phyloP scores from a whole-genome alignment of 208 protist genomes.

The Crithidia acanthocephali region DNA sequence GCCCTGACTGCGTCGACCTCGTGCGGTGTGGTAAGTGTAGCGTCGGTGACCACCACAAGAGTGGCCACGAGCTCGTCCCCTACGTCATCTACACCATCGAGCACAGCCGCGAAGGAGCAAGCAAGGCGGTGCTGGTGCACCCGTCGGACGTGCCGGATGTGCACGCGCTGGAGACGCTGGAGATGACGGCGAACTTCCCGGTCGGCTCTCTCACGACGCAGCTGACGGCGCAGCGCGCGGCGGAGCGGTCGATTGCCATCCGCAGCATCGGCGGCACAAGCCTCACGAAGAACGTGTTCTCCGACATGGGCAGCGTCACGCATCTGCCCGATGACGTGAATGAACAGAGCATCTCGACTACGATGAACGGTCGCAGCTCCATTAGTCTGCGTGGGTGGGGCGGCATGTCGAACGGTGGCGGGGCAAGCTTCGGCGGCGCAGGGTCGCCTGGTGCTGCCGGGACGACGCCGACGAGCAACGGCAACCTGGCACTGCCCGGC shows the following conservation, averaged over 20 bases:
- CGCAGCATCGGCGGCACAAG: slow-evolving; percentile 25
- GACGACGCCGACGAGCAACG: not conserved
- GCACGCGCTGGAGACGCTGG: slow-evolving; percentile 75
- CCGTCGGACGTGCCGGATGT: slow-evolving; percentile 54
- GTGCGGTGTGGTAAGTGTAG: slow-evolving; percentile 83
- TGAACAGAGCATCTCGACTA: slow-evolving; percentile 37
- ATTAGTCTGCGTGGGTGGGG: slow-evolving; percentile 34
- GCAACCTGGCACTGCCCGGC: not conserved
- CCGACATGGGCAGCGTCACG: slow-evolving; percentile 29
- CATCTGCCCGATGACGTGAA: slow-evolving; percentile 33
- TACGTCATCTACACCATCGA: slow-evolving; percentile 72
- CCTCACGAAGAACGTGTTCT: slow-evolving; percentile 23
- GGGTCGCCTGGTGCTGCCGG: not conserved
- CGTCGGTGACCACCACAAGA: slow-evolving; percentile 57
- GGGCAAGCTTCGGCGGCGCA: not conserved
- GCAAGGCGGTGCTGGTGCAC: slow-evolving; percentile 50
- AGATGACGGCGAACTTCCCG: slow-evolving; percentile 78
- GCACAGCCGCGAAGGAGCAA: slow-evolving; percentile 37
- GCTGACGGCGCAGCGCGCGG: slow-evolving; percentile 30
- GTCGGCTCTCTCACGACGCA: slow-evolving; percentile 55
- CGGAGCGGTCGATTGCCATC: slow-evolving; percentile 28
- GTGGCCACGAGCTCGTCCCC: slow-evolving; percentile 60
- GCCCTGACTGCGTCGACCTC: slow-evolving; percentile 51
- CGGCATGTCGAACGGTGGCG: slow-evolving; percentile 4
- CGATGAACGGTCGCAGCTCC: slow-evolving; percentile 38